phyloP scores from a whole-genome alignment of 2,329 filamentous ascomycete genomes.

The Aspergillus texensis region DNA sequence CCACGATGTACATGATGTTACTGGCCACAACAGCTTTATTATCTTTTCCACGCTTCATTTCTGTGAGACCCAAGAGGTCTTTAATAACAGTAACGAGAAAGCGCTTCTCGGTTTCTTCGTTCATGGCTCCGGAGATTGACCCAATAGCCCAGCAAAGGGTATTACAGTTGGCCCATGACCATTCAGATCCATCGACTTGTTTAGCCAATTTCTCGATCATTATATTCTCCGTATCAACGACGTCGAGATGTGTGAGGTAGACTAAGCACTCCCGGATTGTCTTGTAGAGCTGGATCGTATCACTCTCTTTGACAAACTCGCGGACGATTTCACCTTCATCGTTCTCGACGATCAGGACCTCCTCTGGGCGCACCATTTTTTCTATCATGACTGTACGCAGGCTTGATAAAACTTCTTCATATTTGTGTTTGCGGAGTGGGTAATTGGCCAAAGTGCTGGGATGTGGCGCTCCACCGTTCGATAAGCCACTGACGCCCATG shows the following conservation, averaged over 20 bases:
- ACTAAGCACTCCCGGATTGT: slow-evolving; percentile 96
- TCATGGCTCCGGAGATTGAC: slow-evolving; percentile 98
- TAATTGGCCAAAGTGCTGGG: slow-evolving; percentile 84
- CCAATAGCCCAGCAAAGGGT: slow-evolving; percentile 99
- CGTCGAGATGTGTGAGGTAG: slow-evolving; percentile 95
- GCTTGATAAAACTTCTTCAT: slow-evolving; percentile 90
- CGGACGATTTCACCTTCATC: slow-evolving; percentile 98
- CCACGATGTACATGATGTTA: slow-evolving; percentile 99
- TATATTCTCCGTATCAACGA: slow-evolving; percentile 95
- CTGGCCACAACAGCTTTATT: slow-evolving; percentile 99
- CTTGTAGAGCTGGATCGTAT: slow-evolving; percentile 99
- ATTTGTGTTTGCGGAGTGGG: slow-evolving; percentile 96
- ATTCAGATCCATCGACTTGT: slow-evolving; percentile 92
- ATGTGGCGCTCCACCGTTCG: slow-evolving; percentile 82
- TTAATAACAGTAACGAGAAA: slow-evolving; percentile 99
- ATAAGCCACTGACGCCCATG: slow-evolving; percentile 70
- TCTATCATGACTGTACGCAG: slow-evolving; percentile 98
- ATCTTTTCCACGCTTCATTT: slow-evolving; percentile 99
- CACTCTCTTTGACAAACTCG: slow-evolving; percentile 98
- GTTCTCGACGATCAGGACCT: slow-evolving; percentile 98
- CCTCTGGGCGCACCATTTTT: slow-evolving; percentile 98
- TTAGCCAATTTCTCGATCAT: slow-evolving; percentile 98
- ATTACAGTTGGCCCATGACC: slow-evolving; percentile 99
- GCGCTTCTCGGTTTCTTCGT: slow-evolving; percentile 97
- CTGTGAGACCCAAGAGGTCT: slow-evolving; percentile 90